These are phyloP conservation scores for Penicillium palitans DNA, from an alignment of 2,329 filamentous ascomycete species.

Conservation along the genomic window DNA sequence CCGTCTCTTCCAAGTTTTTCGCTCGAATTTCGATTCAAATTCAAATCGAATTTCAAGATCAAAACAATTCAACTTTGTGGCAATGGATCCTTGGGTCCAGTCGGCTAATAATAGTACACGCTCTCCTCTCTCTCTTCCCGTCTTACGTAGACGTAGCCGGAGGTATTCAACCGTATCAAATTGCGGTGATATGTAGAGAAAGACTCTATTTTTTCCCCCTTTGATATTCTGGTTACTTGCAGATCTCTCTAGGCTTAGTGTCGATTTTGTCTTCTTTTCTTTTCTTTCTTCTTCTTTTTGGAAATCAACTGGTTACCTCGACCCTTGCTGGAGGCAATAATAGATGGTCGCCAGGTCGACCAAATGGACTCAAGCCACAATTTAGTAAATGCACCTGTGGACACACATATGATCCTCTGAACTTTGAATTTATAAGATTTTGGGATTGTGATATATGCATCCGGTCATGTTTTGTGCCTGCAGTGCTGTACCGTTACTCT, in stretches of 20 bases:
- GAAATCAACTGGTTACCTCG: neutral
- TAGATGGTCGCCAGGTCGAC: conserved; percentile 11
- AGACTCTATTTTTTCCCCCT: neutral
- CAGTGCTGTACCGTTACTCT: neutral
- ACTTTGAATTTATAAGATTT: neutral
- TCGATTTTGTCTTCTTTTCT: neutral
- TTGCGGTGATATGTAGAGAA: neutral
- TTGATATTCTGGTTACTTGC: neutral
- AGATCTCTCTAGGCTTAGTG: neutral
- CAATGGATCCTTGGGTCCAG: neutral
- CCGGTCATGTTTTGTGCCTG: neutral
- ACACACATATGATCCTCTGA: neutral
- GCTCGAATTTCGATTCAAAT: neutral
- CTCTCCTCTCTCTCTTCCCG: no score
- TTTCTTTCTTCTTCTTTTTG: neutral
- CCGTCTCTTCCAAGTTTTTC: neutral
- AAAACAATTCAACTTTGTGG: neutral
- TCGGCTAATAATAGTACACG: conserved; percentile 2
- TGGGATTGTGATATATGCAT: neutral
- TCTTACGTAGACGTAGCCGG: neutral
- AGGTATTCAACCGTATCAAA: neutral
- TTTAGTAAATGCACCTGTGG: neutral
- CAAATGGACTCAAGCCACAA: neutral
- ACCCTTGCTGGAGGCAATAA: conserved; percentile 3
- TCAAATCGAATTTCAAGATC: neutral